Evolutionary conservation across 2,329 filamentous ascomycete species (phyloP).

Genomic region (Aspergillus sp.): DNA sequence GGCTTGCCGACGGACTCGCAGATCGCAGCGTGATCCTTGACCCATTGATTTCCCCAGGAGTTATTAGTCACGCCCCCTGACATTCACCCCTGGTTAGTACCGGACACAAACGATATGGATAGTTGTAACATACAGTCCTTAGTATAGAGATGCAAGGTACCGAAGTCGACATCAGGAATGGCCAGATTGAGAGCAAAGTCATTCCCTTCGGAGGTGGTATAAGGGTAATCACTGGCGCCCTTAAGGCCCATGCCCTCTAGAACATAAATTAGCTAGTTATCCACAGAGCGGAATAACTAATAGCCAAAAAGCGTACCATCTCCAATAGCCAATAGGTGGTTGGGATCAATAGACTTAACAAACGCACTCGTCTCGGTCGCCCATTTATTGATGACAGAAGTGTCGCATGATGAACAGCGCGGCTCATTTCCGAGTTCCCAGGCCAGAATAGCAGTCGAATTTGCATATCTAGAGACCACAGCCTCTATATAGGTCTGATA

Average conservation of each 20-base stretch:
- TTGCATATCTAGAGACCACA: constrained; percentile 60
- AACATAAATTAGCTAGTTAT: accelerated
- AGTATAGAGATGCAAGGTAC: constrained; percentile 55
- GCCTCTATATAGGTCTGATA: constrained; percentile 63
- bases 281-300: not conserved
- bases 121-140: constrained; percentile 36
- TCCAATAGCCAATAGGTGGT: constrained; percentile 63
- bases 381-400: constrained; percentile 61
- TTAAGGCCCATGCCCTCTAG: constrained; percentile 57
- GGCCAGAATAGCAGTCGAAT: constrained; percentile 61
- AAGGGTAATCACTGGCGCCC: constrained; percentile 54
- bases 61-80: constrained; percentile 37
- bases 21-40: constrained; percentile 46
- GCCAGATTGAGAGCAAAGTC: constrained; percentile 55
- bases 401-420: constrained; percentile 60
- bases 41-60: constrained; percentile 49
- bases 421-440: constrained; percentile 71
- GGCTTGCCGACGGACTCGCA: constrained; percentile 40
- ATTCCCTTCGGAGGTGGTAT: constrained; percentile 50
- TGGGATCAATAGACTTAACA: constrained; percentile 61
- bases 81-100: not conserved
- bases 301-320: constrained; percentile 39
- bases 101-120: not conserved
- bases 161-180: constrained; percentile 57
- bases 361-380: constrained; percentile 57